These are phyloP conservation scores for Arthrobotrys entomopaga DNA, from an alignment of 2,329 filamentous ascomycete species.

Conservation along the genomic window DNA sequence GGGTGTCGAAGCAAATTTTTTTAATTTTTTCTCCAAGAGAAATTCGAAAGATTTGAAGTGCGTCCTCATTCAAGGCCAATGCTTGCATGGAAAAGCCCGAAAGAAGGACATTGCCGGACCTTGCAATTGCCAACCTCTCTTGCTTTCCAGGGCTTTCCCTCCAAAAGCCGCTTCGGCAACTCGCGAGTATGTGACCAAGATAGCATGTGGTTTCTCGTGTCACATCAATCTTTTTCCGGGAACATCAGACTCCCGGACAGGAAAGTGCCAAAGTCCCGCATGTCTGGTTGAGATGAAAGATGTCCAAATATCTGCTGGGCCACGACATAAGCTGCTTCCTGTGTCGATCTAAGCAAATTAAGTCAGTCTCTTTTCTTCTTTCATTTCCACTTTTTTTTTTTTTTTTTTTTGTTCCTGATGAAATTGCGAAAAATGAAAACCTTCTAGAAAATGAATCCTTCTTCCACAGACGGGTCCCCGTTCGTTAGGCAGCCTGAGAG, in stretches of 20 bases:
- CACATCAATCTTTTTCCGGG: slow-evolving; percentile 45
- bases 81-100: slow-evolving; percentile 44
- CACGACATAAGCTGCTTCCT: slow-evolving; percentile 55
- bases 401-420: too few relatives aligned
- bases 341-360: slow-evolving; percentile 42
- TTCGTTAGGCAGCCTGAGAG: slow-evolving; percentile 47
- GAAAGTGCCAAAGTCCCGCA: slow-evolving; percentile 49
- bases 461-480: slow-evolving; percentile 9
- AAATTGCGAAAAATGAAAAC: slow-evolving; percentile 36
- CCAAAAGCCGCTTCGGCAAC: slow-evolving; percentile 39
- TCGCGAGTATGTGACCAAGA: slow-evolving; percentile 44
- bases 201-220: slow-evolving; percentile 52
- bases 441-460: slow-evolving; percentile 42
- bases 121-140: not conserved
- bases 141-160: slow-evolving; percentile 34
- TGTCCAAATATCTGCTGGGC: slow-evolving; percentile 32
- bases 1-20: slow-evolving; percentile 37
- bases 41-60: not conserved
- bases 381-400: slow-evolving; percentile 21
- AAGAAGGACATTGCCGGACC: slow-evolving; percentile 2
- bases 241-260: slow-evolving; percentile 51
- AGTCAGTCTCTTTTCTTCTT: slow-evolving; percentile 24
- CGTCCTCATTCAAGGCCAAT: slow-evolving; percentile 5
- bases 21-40: not conserved
- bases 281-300: slow-evolving; percentile 43